Percentiles rank a stretch among this genome's conserved stretches.
Evolutionary conservation across 805 yeast species (phyloP).

Genomic region (Candida schatavii): DNA sequence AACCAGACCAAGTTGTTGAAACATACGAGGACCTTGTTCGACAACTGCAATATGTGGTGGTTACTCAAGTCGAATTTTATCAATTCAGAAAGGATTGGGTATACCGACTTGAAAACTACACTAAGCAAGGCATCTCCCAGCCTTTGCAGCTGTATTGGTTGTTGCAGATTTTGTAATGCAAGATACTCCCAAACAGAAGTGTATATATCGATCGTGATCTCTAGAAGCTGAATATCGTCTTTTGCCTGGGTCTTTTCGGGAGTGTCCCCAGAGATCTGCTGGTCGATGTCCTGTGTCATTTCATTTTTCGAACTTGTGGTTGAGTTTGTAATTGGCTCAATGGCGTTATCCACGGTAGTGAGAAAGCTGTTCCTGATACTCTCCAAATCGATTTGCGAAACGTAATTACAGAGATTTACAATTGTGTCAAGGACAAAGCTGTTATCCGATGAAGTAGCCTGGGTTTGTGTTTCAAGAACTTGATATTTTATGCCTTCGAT

Average conservation of each 20-base stretch:
- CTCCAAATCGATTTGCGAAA: conserved; percentile 28
- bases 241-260: conserved; percentile 45
- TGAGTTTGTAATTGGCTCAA: conserved; percentile 26
- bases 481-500: conserved; percentile 44
- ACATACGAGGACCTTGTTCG: conserved; percentile 57
- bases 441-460: conserved; percentile 12
- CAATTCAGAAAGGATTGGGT: conserved; percentile 37
- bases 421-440: conserved; percentile 12
- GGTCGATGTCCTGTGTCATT: conserved; percentile 19
- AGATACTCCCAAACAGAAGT: conserved; percentile 69
- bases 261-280: conserved; percentile 24
- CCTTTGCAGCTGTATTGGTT: conserved; percentile 19
- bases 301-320: conserved; percentile 9
- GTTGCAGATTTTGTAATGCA: conserved; percentile 25
- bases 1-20: conserved; percentile 74
- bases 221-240: conserved; percentile 59
- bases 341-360: conserved; percentile 31
- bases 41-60: conserved; percentile 32
- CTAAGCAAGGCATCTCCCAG: conserved; percentile 18
- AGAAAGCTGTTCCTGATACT: conserved; percentile 23
- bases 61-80: conserved; percentile 31
- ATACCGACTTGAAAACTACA: conserved; percentile 19
- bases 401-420: conserved; percentile 17
- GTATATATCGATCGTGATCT: conserved; percentile 69
- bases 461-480: conserved; percentile 29